phyloP scores from a whole-genome alignment of 345 rosid species.

The Melaleuca alternifolia region DNA sequence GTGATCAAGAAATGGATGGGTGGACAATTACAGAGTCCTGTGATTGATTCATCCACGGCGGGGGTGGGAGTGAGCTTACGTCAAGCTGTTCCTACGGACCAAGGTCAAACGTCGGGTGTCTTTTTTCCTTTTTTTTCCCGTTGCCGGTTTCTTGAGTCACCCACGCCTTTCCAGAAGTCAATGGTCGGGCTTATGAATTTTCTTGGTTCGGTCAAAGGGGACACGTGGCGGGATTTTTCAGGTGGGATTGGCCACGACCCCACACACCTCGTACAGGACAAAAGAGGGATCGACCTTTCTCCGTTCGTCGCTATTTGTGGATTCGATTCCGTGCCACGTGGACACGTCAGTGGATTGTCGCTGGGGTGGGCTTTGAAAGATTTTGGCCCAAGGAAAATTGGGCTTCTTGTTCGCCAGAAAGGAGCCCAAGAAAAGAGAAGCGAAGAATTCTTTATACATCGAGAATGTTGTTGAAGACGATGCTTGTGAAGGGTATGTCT shows the following conservation, averaged over 20 bases:
- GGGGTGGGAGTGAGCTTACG: not conserved
- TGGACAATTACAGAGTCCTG: not conserved
- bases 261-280: no score
- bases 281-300: not conserved
- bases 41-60: not conserved
- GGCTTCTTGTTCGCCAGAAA: not conserved
- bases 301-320: not conserved
- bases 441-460: not conserved
- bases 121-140: not conserved
- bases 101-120: not conserved
- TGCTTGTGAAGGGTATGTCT: no score
- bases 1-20: not conserved
- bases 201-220: not conserved
- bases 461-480: no score
- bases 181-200: not conserved
- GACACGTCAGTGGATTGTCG: not conserved
- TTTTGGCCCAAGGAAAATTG: not conserved
- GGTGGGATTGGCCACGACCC: not conserved
- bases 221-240: not conserved
- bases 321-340: not conserved
- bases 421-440: not conserved
- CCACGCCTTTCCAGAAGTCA: not conserved
- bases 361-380: not conserved
- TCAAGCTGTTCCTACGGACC: not conserved
- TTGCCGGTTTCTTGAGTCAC: not conserved